phyloP scores from a whole-genome alignment of 257 asterid species.

The Solanum gandarillasii region DNA sequence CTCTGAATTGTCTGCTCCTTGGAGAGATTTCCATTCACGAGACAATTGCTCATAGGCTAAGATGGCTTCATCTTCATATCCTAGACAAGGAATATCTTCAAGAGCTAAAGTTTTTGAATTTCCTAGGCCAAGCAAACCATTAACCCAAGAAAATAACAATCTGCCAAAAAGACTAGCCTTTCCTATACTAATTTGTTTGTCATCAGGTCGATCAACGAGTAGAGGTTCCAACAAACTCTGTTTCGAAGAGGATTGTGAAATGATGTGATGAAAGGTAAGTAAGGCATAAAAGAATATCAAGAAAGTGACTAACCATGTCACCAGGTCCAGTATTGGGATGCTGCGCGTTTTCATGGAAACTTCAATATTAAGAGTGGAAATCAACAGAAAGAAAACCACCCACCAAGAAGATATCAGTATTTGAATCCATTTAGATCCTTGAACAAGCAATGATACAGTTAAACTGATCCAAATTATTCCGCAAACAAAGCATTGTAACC shows the following conservation, averaged over 20 bases:
- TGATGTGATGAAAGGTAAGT: slow-evolving; percentile 5
- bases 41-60: slow-evolving; percentile 29
- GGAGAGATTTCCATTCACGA: slow-evolving; percentile 28
- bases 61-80: slow-evolving; percentile 45
- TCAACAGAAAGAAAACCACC: slow-evolving; percentile 26
- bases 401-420: slow-evolving; percentile 47
- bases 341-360: slow-evolving; percentile 7
- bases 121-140: slow-evolving; percentile 45
- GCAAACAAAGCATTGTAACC: slow-evolving; percentile 20
- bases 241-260: slow-evolving; percentile 6
- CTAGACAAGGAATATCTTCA: slow-evolving; percentile 51
- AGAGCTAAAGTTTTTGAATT: slow-evolving; percentile 30
- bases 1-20: slow-evolving; percentile 4
- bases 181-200: not conserved
- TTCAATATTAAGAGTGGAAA: slow-evolving; percentile 30
- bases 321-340: slow-evolving; percentile 22
- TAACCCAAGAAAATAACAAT: slow-evolving; percentile 56
- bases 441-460: slow-evolving; percentile 30
- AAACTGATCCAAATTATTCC: slow-evolving; percentile 49
- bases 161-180: slow-evolving; percentile 25
- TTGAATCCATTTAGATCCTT: slow-evolving; percentile 29
- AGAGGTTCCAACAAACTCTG: slow-evolving; percentile 28
- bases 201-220: slow-evolving; percentile 14
- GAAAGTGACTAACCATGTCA: slow-evolving; percentile 41
- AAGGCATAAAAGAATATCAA: slow-evolving; percentile 39